Conservation (phyloP, 331 rosid species). For the Rosa hybrid region DNA sequence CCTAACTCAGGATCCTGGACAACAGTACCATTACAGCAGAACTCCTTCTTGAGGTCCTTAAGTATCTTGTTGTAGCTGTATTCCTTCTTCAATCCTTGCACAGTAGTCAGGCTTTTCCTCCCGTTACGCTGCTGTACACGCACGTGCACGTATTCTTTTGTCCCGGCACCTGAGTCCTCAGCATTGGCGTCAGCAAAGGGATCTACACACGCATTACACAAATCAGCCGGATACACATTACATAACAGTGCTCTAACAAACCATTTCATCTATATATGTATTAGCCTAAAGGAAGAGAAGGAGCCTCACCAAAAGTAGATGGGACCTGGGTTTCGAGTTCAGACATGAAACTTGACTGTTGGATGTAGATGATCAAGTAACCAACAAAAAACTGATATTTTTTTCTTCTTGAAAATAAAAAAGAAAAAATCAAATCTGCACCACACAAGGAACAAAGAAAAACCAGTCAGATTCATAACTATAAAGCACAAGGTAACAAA, state of each 20-base stretch:
- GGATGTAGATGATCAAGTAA: slow-evolving; percentile 31
- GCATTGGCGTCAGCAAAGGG: slow-evolving; percentile 60
- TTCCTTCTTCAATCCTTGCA: slow-evolving; percentile 56
- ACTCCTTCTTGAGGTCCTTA: slow-evolving; percentile 54
- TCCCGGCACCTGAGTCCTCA: slow-evolving; percentile 54
- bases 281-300: neutral
- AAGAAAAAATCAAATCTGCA: slow-evolving; percentile 16
- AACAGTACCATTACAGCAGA: slow-evolving; percentile 57
- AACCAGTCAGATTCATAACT: neutral
- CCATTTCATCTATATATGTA: neutral
- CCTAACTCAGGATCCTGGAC: slow-evolving; percentile 56
- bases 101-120: slow-evolving; percentile 48
- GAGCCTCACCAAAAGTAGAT: slow-evolving; percentile 43
- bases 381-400: slow-evolving; percentile 20
- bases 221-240: neutral
- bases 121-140: slow-evolving; percentile 53
- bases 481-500: neutral
- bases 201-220: slow-evolving; percentile 25
- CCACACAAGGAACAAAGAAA: neutral
- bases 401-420: neutral
- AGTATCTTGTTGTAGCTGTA: slow-evolving; percentile 56
- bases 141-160: slow-evolving; percentile 50
- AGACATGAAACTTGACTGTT: slow-evolving; percentile 55
- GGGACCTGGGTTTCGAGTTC: slow-evolving; percentile 47
- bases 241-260: neutral